Base-by-base conservation (phyloP, 1,139 yeast species). In the Scheffersomyces lignicola region DNA sequence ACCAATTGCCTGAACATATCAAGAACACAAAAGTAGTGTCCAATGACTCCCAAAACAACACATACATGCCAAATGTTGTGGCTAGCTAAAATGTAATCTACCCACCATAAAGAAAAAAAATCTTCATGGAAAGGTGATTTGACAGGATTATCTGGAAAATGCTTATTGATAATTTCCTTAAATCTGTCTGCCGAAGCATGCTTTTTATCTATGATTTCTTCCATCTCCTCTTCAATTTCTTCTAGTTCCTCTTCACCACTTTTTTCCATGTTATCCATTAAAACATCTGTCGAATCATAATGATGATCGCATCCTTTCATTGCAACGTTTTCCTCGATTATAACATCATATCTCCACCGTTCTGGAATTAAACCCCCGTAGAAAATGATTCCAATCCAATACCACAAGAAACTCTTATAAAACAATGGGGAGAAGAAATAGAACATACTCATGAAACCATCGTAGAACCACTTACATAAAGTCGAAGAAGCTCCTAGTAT, bases 31-130 rank as follows among this genome's bases (percentile, higher is more conserved):
- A 68, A 65, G 58, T 90, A 92, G 59, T 90, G 97, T 24, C 94
- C 95, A 39, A 86, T 62, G 16, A 89, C 79, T 2, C 98, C 98
- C 24, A 85, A 73, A 24, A 92, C 76, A 28, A 92, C 98, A 54
- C 86, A 87, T 12, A 88, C 58, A 60, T 92, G 98, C 98, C 98
- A 92, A 23, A 92, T 65, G 52, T 88, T 89, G 60, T 92, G 98
- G 33, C 96, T 87, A 24, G 80, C 74, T 41, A 81, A 69, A 18
- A 73, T 59, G 56, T 83, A 84, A 50, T 84, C 94, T 7, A 82
- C 83, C 92, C 96, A 89, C 94, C 83, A 92, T 52, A 80, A 70
- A 20, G 86, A 83, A 49, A 68, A 63, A 58, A 80, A 80, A 45
- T 63, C 78, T 23, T 58, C 54, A 28, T 59, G 58, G 44, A 68